These are phyloP conservation scores for Botrytis fragariae DNA, from an alignment of 2,329 filamentous ascomycete species.

Conservation along the genomic window DNA sequence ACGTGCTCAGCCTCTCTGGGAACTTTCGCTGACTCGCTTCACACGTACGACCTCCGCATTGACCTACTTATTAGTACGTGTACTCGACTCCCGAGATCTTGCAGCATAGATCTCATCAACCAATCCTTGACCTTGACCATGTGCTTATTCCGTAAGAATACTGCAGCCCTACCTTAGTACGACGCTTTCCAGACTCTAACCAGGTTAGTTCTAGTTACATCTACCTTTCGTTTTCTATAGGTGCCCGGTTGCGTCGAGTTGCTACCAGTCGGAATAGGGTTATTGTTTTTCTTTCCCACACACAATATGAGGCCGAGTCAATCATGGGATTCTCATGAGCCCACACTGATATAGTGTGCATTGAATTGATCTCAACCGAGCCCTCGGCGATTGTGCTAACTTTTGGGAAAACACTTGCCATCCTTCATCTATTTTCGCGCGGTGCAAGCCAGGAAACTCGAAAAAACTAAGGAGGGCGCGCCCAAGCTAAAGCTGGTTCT, in stretches of 20 bases:
- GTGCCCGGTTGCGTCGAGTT: background rate
- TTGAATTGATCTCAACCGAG: background rate
- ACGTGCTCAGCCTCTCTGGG: background rate
- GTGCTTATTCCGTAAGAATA: background rate
- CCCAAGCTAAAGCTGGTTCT: background rate
- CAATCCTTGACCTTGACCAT: background rate
- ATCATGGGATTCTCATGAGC: background rate
- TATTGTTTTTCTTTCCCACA: background rate
- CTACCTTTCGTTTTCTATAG: background rate
- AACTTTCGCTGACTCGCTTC: background rate
- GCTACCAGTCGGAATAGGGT: background rate
- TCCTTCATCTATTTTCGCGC: background rate
- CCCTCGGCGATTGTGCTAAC: background rate
- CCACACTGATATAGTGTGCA: background rate
- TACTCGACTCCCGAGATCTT: slow-evolving; percentile 10
- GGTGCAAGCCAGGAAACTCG: background rate
- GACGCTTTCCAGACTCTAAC: background rate
- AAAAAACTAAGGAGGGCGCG: too few relatives aligned
- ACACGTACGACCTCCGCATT: background rate
- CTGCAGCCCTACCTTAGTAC: slow-evolving; percentile 1
- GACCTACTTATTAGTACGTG: background rate
- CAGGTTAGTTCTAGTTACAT: slow-evolving; percentile 5
- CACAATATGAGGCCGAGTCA: background rate
- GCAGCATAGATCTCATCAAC: background rate
- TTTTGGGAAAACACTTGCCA: background rate